Conservation (phyloP, 257 asterid genomes). For the Nicotiana otophora region DNA sequence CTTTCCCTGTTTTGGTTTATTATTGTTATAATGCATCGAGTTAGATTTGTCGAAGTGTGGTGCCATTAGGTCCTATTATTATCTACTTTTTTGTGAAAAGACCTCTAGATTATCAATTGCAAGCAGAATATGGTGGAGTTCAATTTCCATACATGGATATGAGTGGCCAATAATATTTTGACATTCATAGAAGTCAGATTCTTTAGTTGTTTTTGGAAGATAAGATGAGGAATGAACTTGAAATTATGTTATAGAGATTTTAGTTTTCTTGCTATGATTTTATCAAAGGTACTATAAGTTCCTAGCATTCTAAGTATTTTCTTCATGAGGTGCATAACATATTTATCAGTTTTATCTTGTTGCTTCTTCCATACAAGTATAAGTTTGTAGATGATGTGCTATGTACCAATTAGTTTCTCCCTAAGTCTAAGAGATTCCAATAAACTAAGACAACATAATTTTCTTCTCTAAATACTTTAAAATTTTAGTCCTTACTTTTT, state of each 20-base stretch:
- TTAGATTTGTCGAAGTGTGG: no score
- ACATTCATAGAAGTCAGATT: not conserved
- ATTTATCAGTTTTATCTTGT: not conserved
- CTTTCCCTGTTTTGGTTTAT: no score
- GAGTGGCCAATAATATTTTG: not conserved
- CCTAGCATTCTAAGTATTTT: not conserved
- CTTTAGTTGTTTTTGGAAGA: not conserved
- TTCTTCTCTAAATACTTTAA: not conserved
- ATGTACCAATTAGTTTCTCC: not conserved
- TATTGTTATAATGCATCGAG: no score
- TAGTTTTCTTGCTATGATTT: not conserved
- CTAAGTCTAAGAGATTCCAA: not conserved
- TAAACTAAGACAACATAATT: no score
- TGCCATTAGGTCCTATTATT: no score
- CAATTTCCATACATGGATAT: not conserved
- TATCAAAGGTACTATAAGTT: not conserved
- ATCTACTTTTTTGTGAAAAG: no score
- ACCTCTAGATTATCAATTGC: no score
- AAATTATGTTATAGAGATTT: not conserved
- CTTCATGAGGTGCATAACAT: not conserved
- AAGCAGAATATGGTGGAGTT: no score
- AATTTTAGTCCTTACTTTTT: not conserved
- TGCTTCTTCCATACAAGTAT: not conserved
- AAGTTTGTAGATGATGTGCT: not conserved
- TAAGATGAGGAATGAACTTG: not conserved